These are phyloP conservation scores for Trichosporon ovoides DNA, from an alignment of 1,284 basidiomycete genomes.

Conservation along the genomic window DNA sequence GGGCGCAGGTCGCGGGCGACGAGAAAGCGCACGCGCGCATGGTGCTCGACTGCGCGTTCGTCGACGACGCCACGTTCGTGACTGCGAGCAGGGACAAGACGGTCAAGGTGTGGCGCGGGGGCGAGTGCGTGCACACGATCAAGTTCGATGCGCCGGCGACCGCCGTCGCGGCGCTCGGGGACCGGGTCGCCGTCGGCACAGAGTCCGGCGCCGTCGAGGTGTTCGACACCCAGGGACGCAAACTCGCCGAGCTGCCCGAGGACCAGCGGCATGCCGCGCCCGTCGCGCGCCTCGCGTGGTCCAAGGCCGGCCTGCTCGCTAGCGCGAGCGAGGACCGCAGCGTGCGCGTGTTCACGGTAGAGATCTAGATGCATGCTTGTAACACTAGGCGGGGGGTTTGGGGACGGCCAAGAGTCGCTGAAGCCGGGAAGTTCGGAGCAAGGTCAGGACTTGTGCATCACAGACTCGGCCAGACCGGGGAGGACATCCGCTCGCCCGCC, in stretches of 20 bases:
- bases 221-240: constrained; percentile 18
- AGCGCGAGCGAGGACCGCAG: constrained; percentile 49
- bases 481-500: too few species aligned
- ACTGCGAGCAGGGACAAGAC: constrained; percentile 95
- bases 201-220: constrained; percentile 46
- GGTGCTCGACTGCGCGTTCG: constrained; percentile 92
- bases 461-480: too few species aligned
- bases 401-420: too few species aligned
- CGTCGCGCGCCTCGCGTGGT: constrained; percentile 46
- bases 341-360: constrained; percentile 41
- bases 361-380: neutral
- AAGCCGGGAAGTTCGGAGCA: too few species aligned
- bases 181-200: constrained; percentile 47
- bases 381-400: too few species aligned
- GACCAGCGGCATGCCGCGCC: constrained; percentile 42
- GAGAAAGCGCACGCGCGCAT: constrained; percentile 87
- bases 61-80: constrained; percentile 65
- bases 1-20: constrained; percentile 56
- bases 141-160: constrained; percentile 47
- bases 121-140: constrained; percentile 24
- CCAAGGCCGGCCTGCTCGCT: constrained; percentile 34
- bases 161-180: constrained; percentile 33
- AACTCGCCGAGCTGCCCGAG: constrained; percentile 18
- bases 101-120: constrained; percentile 51
- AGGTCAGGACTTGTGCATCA: too few species aligned